Evolutionary conservation across 345 rosid genomes (phyloP).

Genomic region (Salix koriyanagi): DNA sequence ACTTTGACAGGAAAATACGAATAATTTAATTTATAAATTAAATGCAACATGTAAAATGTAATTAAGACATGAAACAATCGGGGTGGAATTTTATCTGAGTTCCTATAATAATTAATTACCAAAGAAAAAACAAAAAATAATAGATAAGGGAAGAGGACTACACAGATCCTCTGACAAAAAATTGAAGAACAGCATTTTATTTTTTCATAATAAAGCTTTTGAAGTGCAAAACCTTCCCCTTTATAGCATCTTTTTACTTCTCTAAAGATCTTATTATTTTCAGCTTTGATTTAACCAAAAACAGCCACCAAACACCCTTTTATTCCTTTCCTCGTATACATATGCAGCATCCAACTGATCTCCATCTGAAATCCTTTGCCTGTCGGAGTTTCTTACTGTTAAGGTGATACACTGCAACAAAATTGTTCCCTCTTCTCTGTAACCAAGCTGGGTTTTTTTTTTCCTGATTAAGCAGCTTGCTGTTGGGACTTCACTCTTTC

Average conservation of each 20-base stretch:
- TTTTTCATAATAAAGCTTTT: background rate
- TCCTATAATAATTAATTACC: background rate
- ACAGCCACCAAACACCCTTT: background rate
- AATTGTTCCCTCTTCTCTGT: background rate
- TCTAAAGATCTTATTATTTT: background rate
- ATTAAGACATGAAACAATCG: background rate
- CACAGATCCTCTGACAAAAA: conserved; percentile 1
- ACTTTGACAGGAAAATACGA: background rate
- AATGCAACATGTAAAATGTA: background rate
- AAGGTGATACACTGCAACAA: background rate
- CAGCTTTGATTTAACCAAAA: background rate
- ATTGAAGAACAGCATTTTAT: background rate
- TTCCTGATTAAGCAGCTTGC: background rate
- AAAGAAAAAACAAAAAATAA: background rate
- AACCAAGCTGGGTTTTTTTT: background rate
- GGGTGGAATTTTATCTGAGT: background rate
- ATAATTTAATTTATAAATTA: too few relatives aligned
- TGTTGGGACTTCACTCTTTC: conserved; percentile 32
- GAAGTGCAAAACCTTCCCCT: background rate
- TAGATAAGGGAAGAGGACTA: background rate
- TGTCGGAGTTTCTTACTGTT: background rate
- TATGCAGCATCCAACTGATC: conserved; percentile 15
- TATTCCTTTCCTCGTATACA: conserved; percentile 27
- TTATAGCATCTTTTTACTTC: background rate
- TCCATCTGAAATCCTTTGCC: conserved; percentile 1